Evolutionary conservation across 2,329 filamentous ascomycete genomes (phyloP), one percentile per base, ranked within the genome.

Genomic region (Curvularia eragrostidis): DNA sequence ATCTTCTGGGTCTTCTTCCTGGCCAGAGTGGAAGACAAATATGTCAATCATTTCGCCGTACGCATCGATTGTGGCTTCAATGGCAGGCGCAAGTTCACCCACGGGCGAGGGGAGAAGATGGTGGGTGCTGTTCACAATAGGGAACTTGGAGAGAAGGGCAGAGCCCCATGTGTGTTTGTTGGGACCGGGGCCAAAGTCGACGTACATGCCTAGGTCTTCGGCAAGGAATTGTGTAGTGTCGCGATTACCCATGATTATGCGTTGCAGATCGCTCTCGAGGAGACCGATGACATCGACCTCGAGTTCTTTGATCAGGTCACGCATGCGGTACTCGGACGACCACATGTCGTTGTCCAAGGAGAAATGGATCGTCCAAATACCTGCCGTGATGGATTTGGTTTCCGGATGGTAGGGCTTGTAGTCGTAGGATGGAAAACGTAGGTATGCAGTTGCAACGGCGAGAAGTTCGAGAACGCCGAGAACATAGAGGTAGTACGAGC

Each of bases 111-210:
- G 95, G 4, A 98, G 85, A 12, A 99, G 86, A 71, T 99, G 95
- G 75, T 99, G 95, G 21, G 93, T 97, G 1, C 92, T 97, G 79
- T 98, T 97, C 59, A 99, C 78, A 70, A 99, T 99, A 3, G 95
- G 95, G 81, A 98, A 99, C 74, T 98, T 98, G 68, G 93, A 97
- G 3, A 99, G 84, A 43, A 99, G 83, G 21, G 93, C 95, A 9
- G 89, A 87, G 50, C 95, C 95, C 95, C 95, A 99, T 0, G 95
- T 99, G 80, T 99, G 95, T 81, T 98, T 99, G 84, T 99, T 97
- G 6, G 95, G 95, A 1, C 95, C 95, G 28, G 95, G 95, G 54
- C 95, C 95, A 71, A 93, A 97, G 80, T 99, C 95, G 48, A 96
- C 93, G 73, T 97, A 99, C 95, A 99, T 99, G 68, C 95, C 95